Conservation (phyloP, 306 rosid genomes). For the Trichosanthes cucumerina region DNA sequence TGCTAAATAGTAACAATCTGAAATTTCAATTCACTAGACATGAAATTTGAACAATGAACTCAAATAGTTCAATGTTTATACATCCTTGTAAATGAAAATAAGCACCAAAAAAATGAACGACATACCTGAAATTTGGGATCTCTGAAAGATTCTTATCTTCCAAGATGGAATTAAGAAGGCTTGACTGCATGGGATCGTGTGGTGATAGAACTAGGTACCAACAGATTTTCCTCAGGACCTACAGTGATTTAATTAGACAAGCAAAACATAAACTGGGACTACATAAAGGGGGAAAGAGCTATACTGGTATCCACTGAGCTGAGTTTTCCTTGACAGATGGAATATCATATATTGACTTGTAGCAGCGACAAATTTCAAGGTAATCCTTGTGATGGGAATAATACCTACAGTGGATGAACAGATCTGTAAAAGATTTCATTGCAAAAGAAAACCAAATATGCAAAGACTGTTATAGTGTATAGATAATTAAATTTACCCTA, state of each 20-base stretch:
- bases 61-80: neutral
- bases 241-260: slow-evolving; percentile 9
- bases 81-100: neutral
- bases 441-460: neutral
- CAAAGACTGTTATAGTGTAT: no score
- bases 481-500: no score
- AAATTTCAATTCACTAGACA: neutral
- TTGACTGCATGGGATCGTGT: slow-evolving; percentile 85
- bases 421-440: neutral
- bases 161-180: slow-evolving; percentile 82
- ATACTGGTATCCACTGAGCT: slow-evolving; percentile 60
- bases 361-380: slow-evolving; percentile 89
- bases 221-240: slow-evolving; percentile 83
- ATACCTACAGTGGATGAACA: slow-evolving; percentile 41
- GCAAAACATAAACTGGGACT: neutral
- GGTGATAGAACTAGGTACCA: slow-evolving; percentile 84
- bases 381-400: slow-evolving; percentile 67
- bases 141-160: slow-evolving; percentile 86
- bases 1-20: neutral
- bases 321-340: slow-evolving; percentile 69
- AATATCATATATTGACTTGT: slow-evolving; percentile 71
- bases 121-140: slow-evolving; percentile 59
- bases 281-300: slow-evolving; percentile 18
- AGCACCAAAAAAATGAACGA: neutral
- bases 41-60: neutral